Percentiles rank a stretch among this genome's conserved stretches.
phyloP scores from a whole-genome alignment of 768 basidiomycete genomes.

The Boletus subcaerulescens region DNA sequence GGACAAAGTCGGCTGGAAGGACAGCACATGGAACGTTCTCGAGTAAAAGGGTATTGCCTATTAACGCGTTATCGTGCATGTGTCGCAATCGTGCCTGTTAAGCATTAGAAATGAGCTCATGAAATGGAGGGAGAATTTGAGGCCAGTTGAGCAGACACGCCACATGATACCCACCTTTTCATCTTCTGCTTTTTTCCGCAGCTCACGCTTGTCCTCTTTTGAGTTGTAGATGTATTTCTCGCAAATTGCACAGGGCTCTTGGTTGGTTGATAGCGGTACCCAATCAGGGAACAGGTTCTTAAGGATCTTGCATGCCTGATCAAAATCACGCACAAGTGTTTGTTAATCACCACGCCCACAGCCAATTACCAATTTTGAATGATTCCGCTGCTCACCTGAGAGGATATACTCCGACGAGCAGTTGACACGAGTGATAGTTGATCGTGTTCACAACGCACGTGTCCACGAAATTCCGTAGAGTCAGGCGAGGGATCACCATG shows the following conservation, averaged over 20 bases:
- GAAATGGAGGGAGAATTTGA: slow-evolving; percentile 13
- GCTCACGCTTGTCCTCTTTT: slow-evolving; percentile 59
- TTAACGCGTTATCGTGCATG: slow-evolving; percentile 56
- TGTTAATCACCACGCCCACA: slow-evolving; percentile 18
- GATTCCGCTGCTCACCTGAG: slow-evolving; percentile 40
- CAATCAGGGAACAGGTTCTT: slow-evolving; percentile 61
- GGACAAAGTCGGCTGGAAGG: slow-evolving; percentile 59
- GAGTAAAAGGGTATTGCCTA: slow-evolving; percentile 42
- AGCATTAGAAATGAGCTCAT: slow-evolving; percentile 12
- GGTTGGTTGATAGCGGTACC: slow-evolving; percentile 49
- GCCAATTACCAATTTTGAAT: slow-evolving; percentile 6
- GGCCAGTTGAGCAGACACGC: not conserved
- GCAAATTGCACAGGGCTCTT: slow-evolving; percentile 63
- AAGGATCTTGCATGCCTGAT: slow-evolving; percentile 57
- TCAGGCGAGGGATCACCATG: slow-evolving; percentile 68
- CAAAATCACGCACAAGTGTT: slow-evolving; percentile 6
- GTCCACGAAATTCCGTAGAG: slow-evolving; percentile 47
- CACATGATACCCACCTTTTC: slow-evolving; percentile 57
- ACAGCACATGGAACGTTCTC: slow-evolving; percentile 55
- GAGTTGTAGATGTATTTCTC: slow-evolving; percentile 51
- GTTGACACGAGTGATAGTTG: slow-evolving; percentile 52
- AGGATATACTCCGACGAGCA: slow-evolving; percentile 60
- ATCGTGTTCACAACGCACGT: slow-evolving; percentile 75
- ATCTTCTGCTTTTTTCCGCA: slow-evolving; percentile 66
- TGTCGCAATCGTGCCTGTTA: slow-evolving; percentile 59